phyloP scores from a whole-genome alignment of 305 asterid genomes.

The Fraxinus xanthoxyloides region DNA sequence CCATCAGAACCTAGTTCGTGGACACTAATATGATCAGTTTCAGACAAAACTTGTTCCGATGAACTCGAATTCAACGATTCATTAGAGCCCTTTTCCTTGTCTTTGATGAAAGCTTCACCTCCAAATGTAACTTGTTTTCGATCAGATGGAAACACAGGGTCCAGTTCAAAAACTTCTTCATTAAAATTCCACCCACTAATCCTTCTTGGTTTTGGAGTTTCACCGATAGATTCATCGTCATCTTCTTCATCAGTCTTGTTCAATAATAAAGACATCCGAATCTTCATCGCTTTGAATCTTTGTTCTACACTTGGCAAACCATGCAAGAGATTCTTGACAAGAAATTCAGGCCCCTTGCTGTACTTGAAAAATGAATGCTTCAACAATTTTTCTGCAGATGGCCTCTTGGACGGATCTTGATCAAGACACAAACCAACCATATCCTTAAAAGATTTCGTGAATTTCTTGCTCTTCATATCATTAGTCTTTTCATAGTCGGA shows the following conservation, averaged over 20 bases:
- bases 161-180: conserved; percentile 58
- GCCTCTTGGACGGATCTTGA: conserved; percentile 79
- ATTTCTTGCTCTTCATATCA: conserved; percentile 48
- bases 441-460: conserved; percentile 62
- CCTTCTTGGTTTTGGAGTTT: conserved; percentile 52
- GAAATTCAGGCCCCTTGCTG: conserved; percentile 58
- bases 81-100: conserved; percentile 24
- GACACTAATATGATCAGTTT: neutral
- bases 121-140: conserved; percentile 39
- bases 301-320: conserved; percentile 66
- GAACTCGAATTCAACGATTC: conserved; percentile 23
- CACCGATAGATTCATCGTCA: conserved; percentile 19
- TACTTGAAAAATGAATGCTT: conserved; percentile 69
- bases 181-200: conserved; percentile 87
- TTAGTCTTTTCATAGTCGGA: conserved; percentile 59
- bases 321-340: conserved; percentile 58
- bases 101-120: conserved; percentile 35
- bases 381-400: conserved; percentile 68
- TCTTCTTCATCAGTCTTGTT: conserved; percentile 26
- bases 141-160: conserved; percentile 59
- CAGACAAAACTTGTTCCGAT: conserved; percentile 5
- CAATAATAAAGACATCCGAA: conserved; percentile 9
- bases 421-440: conserved; percentile 79
- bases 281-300: conserved; percentile 36
- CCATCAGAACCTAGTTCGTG: neutral